Percentiles rank a stretch among this genome's conserved stretches.
These are phyloP conservation scores for Asparagopsis taxiformis DNA, from an alignment of 31 red algal species.

Conservation along the genomic window DNA sequence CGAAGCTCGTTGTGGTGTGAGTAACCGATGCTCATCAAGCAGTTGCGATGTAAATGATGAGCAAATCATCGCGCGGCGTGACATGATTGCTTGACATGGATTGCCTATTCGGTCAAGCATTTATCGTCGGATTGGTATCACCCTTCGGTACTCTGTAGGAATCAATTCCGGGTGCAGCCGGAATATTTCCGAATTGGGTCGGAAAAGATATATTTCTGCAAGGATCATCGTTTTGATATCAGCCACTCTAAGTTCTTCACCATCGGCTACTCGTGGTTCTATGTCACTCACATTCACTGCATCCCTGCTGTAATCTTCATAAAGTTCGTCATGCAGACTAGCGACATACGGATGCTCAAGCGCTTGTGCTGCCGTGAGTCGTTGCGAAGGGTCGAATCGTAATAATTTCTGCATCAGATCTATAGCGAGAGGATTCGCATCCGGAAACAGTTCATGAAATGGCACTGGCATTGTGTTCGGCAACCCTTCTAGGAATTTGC, in stretches of 20 bases:
- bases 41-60: no score
- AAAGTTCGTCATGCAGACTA: slow-evolving; percentile 51
- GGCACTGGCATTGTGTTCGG: slow-evolving; percentile 19
- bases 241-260: slow-evolving; percentile 6
- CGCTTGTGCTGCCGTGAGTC: slow-evolving; percentile 78
- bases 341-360: slow-evolving; percentile 81
- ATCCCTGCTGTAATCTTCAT: slow-evolving; percentile 8
- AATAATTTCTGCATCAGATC: slow-evolving; percentile 77
- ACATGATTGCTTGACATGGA: no score
- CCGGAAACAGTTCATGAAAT: slow-evolving; percentile 38
- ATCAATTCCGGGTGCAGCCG: slow-evolving; percentile 15
- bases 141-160: neutral
- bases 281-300: slow-evolving; percentile 36
- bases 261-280: slow-evolving; percentile 36
- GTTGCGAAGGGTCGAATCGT: slow-evolving; percentile 71
- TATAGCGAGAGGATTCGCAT: slow-evolving; percentile 48
- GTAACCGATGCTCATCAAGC: no score
- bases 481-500: slow-evolving; percentile 56
- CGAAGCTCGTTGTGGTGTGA: no score
- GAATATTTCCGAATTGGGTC: slow-evolving; percentile 54
- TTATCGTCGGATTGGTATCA: neutral
- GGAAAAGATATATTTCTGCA: slow-evolving; percentile 41
- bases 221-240: slow-evolving; percentile 50
- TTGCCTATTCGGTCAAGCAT: neutral
- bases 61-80: no score